These are phyloP conservation scores for Wolfiporia cocos DNA, from an alignment of 1,284 basidiomycete genomes.

Conservation along the genomic window DNA sequence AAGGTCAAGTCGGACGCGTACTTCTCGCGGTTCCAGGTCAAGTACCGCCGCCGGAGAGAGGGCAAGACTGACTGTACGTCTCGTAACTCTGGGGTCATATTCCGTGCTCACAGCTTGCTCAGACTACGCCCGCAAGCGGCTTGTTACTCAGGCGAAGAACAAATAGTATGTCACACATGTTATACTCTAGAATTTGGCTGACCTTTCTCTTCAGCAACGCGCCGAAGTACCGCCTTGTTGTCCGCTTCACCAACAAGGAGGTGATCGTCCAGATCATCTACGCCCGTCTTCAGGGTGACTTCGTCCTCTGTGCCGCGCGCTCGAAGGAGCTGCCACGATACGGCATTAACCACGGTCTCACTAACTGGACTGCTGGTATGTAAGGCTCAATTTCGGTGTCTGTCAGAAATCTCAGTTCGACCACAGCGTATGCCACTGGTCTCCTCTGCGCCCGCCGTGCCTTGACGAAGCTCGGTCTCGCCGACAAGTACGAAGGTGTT, in stretches of 20 bases:
- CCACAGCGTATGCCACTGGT: slow-evolving; percentile 92
- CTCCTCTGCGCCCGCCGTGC: slow-evolving; percentile 94
- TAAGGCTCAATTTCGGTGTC: not conserved
- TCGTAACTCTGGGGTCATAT: not conserved
- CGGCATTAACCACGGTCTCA: slow-evolving; percentile 97
- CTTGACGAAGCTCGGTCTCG: slow-evolving; percentile 91
- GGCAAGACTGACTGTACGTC: slow-evolving; percentile 95
- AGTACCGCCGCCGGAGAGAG: slow-evolving; percentile 93
- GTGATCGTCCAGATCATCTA: slow-evolving; percentile 94
- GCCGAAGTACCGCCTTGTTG: slow-evolving; percentile 97
- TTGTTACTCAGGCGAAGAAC: slow-evolving; percentile 98
- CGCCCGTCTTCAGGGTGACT: slow-evolving; percentile 96
- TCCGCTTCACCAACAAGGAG: slow-evolving; percentile 95
- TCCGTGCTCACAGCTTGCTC: slow-evolving; percentile 2
- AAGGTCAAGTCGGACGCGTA: slow-evolving; percentile 87
- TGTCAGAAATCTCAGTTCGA: not conserved
- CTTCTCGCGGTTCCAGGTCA: slow-evolving; percentile 97
- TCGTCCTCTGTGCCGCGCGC: slow-evolving; percentile 82
- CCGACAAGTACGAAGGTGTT: slow-evolving; percentile 98
- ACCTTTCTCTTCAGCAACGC: slow-evolving; percentile 57
- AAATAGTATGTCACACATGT: slow-evolving; percentile 88
- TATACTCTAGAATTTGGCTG: not conserved
- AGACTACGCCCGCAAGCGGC: slow-evolving; percentile 97
- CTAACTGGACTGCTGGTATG: slow-evolving; percentile 95
- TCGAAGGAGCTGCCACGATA: slow-evolving; percentile 94